These are phyloP conservation scores for Cyberlindnera galapagoensis DNA, from an alignment of 805 yeast genomes.

Conservation along the genomic window DNA sequence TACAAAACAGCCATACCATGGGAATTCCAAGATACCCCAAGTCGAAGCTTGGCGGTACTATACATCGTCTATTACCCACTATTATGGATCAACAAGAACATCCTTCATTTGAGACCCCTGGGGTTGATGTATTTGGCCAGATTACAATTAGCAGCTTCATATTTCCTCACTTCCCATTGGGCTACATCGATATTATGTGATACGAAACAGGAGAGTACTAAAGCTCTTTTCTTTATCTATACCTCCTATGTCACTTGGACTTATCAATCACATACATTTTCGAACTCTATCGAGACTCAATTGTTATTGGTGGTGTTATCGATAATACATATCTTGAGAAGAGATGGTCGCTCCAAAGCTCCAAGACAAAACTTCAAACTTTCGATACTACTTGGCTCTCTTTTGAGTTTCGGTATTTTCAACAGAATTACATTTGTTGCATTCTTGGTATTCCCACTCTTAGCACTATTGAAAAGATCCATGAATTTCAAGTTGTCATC, in stretches of 20 bases:
- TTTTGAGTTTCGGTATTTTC: constrained; percentile 65
- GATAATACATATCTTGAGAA: constrained; percentile 28
- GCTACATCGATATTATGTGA: constrained; percentile 41
- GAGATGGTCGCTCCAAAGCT: constrained; percentile 7
- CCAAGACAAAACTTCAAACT: constrained; percentile 13
- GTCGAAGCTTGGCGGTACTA: constrained; percentile 68
- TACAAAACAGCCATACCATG: constrained; percentile 57
- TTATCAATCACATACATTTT: constrained; percentile 81
- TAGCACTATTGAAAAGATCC: constrained; percentile 39
- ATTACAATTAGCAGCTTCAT: constrained; percentile 35
- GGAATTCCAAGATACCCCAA: constrained; percentile 65
- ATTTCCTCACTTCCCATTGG: constrained; percentile 29
- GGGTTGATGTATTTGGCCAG: constrained; percentile 49
- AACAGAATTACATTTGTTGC: constrained; percentile 81
- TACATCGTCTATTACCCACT: constrained; percentile 67
- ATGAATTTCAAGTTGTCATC: constrained; percentile 29
- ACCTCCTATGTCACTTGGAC: constrained; percentile 68
- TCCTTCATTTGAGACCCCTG: constrained; percentile 36
- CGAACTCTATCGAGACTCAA: constrained; percentile 76
- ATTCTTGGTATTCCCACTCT: constrained; percentile 61
- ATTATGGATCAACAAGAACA: constrained; percentile 30
- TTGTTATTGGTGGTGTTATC: constrained; percentile 34
- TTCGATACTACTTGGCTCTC: constrained; percentile 34
- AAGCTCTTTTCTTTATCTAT: constrained; percentile 33
- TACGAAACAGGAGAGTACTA: constrained; percentile 41